A percentile compares a stretch with the other conserved stretches of the same genome.
Conservation (phyloP, 768 basidiomycete species). For the Russula foetens region DNA sequence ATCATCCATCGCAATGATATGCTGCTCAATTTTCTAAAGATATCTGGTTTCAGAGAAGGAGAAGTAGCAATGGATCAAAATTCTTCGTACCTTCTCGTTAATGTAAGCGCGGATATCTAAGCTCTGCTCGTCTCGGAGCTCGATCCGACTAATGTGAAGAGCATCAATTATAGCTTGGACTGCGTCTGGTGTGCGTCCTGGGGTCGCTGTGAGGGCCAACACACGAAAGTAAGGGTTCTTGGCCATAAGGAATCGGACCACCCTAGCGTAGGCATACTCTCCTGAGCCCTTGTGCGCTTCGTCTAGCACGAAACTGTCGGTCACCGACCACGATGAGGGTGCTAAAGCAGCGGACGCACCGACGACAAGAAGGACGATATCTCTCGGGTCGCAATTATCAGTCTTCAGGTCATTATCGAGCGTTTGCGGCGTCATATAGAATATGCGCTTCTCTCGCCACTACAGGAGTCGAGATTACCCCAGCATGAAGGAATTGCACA, state of each 20-base stretch:
- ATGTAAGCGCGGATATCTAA: slow-evolving; percentile 81
- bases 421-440: slow-evolving; percentile 96
- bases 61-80: not conserved
- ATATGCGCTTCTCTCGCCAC: slow-evolving; percentile 81
- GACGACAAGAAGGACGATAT: slow-evolving; percentile 82
- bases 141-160: slow-evolving; percentile 90
- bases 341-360: slow-evolving; percentile 39
- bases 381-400: slow-evolving; percentile 64
- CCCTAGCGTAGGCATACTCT: slow-evolving; percentile 86
- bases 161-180: slow-evolving; percentile 89
- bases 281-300: slow-evolving; percentile 95
- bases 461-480: slow-evolving; percentile 23
- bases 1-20: slow-evolving; percentile 66
- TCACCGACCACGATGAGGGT: not conserved
- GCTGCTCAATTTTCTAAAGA: slow-evolving; percentile 60
- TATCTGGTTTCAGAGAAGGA: not conserved
- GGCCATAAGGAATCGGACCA: slow-evolving; percentile 84
- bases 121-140: slow-evolving; percentile 87
- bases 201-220: slow-evolving; percentile 92
- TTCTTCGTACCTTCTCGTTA: slow-evolving; percentile 62
- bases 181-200: slow-evolving; percentile 77
- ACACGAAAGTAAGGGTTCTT: slow-evolving; percentile 92
- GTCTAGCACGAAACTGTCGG: slow-evolving; percentile 38
- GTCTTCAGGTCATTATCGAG: slow-evolving; percentile 76
- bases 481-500: not conserved